Evolutionary conservation across 441 rosid genomes (phyloP), one percentile per base, ranked within the genome.

Genomic region (Breynia disticha): DNA sequence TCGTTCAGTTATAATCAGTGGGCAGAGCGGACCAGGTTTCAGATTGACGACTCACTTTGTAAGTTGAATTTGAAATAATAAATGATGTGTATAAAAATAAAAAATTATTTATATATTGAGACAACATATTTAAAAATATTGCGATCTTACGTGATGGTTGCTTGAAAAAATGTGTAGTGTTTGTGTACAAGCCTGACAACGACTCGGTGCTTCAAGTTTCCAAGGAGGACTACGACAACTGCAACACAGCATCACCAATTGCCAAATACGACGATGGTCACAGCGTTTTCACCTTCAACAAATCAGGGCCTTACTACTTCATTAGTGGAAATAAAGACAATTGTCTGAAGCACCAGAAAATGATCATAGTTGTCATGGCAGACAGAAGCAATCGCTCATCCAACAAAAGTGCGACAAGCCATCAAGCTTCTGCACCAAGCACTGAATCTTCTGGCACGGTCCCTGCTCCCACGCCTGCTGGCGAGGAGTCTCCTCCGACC

Each of bases 1-100:
- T 32, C 72, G n/a, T 58, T 57, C 44, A 57, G 37, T 54, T 79
- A 74, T 46, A 68, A 67, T 54, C 81, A 79, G 39, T 87, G 97
- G 97, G 96, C 96, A 15, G 83, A 83, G 56, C 69, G 43, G 14
- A 83, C 58, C 71, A 68, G 98, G 53, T 87, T 90, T 72, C 95
- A 80, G 61, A 64, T 71, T 21, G 90, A 90, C 4, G 98, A 90
- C 75, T 73, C 95, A 7, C 51, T 91, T 0, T 54, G 98, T 88
- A 80, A 65, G 82, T 72, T 60, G 20, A n/a, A n/a, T n/a, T n/a
- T n/a, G n/a, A n/a, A n/a, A n/a, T n/a, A n/a, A n/a, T n/a, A n/a
- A n/a, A n/a, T n/a, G n/a, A n/a, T n/a, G n/a, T n/a, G 32, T 24
- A 24, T 2, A 24, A 7, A 7, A 24, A 28, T 28, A 28, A 28